phyloP scores from a whole-genome alignment of 2,329 filamentous ascomycete genomes.

The Thermothelomyces thermophilus region DNA sequence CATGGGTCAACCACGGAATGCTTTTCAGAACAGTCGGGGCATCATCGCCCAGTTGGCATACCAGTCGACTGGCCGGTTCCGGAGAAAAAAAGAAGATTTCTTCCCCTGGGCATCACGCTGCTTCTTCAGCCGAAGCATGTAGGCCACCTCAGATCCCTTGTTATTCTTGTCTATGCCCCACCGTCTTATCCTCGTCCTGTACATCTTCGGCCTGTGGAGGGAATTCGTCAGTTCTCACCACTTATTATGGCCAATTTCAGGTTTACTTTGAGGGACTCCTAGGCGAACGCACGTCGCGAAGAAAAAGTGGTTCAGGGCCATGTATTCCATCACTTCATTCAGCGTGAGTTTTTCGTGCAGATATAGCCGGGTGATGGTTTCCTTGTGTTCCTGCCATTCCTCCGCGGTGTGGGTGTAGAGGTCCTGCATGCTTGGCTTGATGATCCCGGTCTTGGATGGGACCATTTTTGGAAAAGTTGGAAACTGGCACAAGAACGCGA shows the following conservation, averaged over 20 bases:
- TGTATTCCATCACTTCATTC: slow-evolving; percentile 26
- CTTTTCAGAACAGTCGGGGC: too few species aligned
- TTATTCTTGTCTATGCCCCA: slow-evolving; percentile 31
- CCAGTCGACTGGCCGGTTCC: slow-evolving; percentile 26
- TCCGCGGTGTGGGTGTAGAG: slow-evolving; percentile 17
- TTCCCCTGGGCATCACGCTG: slow-evolving; percentile 25
- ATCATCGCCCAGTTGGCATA: background rate
- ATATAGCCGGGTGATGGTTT: slow-evolving; percentile 27
- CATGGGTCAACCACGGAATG: background rate
- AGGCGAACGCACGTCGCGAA: slow-evolving; percentile 22
- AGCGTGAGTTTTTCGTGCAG: slow-evolving; percentile 24
- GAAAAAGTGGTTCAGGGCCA: slow-evolving; percentile 25
- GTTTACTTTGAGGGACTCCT: background rate
- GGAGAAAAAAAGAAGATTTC: slow-evolving; percentile 23
- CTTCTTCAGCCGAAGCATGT: slow-evolving; percentile 25
- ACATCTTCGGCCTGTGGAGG: slow-evolving; percentile 28
- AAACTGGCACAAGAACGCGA: background rate
- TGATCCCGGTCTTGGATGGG: background rate
- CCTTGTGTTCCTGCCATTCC: slow-evolving; percentile 27
- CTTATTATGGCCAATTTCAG: background rate
- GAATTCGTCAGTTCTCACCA: background rate
- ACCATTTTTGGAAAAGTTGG: slow-evolving; percentile 3
- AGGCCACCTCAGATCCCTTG: slow-evolving; percentile 27
- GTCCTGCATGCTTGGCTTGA: slow-evolving; percentile 8
- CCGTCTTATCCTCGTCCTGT: slow-evolving; percentile 30